A percentile compares a stretch with the other conserved stretches of the same genome.
phyloP scores from a whole-genome alignment of 2,329 filamentous ascomycete genomes.

The Penicillium sp. region DNA sequence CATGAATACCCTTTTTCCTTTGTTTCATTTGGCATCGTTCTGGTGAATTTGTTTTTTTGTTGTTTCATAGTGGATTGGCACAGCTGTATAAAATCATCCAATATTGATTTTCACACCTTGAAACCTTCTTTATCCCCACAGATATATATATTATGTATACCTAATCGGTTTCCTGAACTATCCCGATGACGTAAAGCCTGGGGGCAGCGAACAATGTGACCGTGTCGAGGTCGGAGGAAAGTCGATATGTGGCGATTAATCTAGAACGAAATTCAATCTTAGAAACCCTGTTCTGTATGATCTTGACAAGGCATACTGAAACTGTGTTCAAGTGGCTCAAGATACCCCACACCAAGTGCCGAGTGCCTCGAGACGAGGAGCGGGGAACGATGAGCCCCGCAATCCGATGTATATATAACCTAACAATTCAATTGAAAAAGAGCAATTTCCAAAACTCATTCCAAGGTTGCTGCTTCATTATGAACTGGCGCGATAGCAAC shows the following conservation, averaged over 20 bases:
- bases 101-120: not conserved
- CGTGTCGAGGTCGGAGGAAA: not conserved
- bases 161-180: not conserved
- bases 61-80: slow-evolving; percentile 19
- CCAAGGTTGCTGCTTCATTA: not conserved
- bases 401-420: not conserved
- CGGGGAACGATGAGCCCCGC: not conserved
- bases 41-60: not conserved
- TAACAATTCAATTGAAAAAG: not conserved
- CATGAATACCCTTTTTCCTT: slow-evolving; percentile 28
- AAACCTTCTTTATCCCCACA: not conserved
- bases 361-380: slow-evolving; percentile 1
- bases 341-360: not conserved
- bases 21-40: slow-evolving; percentile 2
- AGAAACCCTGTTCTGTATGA: no score
- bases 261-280: no score
- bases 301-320: not conserved
- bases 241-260: not conserved
- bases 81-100: slow-evolving; percentile 19
- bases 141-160: not conserved
- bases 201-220: not conserved
- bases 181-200: not conserved
- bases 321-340: no score
- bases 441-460: not conserved
- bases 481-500: slow-evolving; percentile 5